These are phyloP conservation scores for Lentinula guzmanii DNA, from an alignment of 768 basidiomycete genomes.

Conservation along the genomic window DNA sequence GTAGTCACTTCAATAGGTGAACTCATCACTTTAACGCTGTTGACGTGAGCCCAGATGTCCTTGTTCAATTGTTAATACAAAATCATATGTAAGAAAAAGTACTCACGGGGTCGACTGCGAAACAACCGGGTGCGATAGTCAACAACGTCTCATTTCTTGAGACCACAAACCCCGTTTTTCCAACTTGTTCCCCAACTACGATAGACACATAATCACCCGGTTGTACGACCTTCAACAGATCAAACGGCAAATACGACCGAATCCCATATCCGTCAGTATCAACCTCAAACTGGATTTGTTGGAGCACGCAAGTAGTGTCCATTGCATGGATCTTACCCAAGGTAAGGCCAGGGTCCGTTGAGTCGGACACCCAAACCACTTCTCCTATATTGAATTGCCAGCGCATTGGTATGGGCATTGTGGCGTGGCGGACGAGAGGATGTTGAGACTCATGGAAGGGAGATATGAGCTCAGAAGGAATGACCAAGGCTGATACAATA, in stretches of 20 bases:
- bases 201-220: neutral
- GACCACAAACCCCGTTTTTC: neutral
- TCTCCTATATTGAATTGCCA: neutral
- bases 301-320: neutral
- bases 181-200: neutral
- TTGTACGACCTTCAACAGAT: neutral
- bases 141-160: neutral
- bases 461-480: neutral
- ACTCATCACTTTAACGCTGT: neutral
- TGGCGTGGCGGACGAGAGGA: neutral
- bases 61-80: neutral
- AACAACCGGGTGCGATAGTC: neutral
- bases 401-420: neutral
- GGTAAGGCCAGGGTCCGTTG: neutral
- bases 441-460: neutral
- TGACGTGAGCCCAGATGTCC: neutral
- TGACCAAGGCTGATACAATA: neutral
- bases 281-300: neutral
- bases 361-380: neutral
- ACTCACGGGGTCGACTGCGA: neutral
- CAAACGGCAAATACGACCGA: neutral
- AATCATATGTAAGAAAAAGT: neutral
- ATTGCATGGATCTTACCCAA: neutral
- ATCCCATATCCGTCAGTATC: neutral
- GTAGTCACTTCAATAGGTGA: neutral